phyloP scores from a whole-genome alignment of 1,139 yeast species.

The Debaryomyces psychrophilus region DNA sequence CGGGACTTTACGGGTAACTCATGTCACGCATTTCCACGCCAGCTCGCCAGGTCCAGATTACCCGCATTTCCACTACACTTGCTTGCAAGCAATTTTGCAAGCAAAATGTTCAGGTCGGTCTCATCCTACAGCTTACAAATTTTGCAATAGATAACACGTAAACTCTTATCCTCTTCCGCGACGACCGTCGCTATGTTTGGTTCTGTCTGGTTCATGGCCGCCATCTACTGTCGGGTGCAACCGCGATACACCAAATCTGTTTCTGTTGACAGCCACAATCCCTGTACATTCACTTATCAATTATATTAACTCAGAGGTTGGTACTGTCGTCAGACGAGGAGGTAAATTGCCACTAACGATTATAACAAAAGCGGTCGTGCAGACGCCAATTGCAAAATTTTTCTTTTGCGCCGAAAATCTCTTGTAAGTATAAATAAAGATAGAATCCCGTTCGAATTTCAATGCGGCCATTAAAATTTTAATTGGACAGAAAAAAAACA shows the following conservation, averaged over 20 bases:
- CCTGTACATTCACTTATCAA: background rate
- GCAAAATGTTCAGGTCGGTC: background rate
- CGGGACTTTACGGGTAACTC: conserved; percentile 6
- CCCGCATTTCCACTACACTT: conserved; percentile 1
- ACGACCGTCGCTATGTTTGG: background rate
- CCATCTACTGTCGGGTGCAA: background rate
- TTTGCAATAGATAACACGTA: conserved; percentile 8
- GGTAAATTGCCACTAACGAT: conserved; percentile 2
- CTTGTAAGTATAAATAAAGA: conserved; percentile 12
- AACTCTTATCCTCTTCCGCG: background rate
- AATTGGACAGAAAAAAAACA: conserved; percentile 11
- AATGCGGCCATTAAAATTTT: conserved; percentile 10
- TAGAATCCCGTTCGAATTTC: conserved; percentile 10
- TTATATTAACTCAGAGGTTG: background rate
- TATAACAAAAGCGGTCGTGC: conserved; percentile 2
- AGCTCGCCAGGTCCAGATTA: background rate
- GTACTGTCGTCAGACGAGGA: conserved; percentile 6
- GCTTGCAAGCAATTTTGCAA: background rate
- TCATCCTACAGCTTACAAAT: conserved; percentile 3
- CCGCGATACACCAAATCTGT: no score
- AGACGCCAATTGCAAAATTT: conserved; percentile 4
- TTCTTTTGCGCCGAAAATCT: conserved; percentile 10
- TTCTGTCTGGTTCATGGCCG: background rate
- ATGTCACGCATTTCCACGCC: conserved; percentile 7
- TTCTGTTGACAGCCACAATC: background rate